phyloP scores from a whole-genome alignment of 306 rosid species.

The Ochetophila trinervis region DNA sequence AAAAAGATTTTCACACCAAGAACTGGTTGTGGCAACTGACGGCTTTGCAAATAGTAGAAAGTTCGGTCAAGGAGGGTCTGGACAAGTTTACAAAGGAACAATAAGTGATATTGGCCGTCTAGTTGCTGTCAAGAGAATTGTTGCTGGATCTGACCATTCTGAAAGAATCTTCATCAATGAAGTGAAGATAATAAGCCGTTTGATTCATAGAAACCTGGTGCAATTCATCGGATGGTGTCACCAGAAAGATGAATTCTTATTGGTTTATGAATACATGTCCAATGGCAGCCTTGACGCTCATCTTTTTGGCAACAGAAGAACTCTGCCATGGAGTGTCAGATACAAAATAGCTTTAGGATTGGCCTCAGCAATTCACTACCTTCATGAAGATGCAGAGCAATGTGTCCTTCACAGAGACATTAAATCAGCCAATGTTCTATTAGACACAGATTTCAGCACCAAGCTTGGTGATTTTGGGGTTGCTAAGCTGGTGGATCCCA shows the following conservation, averaged over 20 bases:
- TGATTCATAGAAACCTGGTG: conserved; percentile 11
- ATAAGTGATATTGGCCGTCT: conserved; percentile 17
- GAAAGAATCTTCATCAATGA: conserved; percentile 14
- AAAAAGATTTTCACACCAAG: conserved; percentile 38
- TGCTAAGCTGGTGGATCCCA: conserved; percentile 41
- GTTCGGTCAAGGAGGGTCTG: conserved; percentile 59
- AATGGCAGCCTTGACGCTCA: conserved; percentile 11
- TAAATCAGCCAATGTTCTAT: conserved; percentile 50
- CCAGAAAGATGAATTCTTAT: conserved; percentile 31
- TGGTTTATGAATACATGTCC: conserved; percentile 32
- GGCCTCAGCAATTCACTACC: conserved; percentile 26
- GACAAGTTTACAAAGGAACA: conserved; percentile 41
- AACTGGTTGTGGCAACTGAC: conserved; percentile 39
- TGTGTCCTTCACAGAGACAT: conserved; percentile 58
- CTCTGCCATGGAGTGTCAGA: conserved; percentile 5
- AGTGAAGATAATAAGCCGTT: conserved; percentile 16
- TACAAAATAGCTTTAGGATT: conserved; percentile 14
- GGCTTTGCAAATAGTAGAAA: conserved; percentile 36
- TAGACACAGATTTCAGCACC: conserved; percentile 36
- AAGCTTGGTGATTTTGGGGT: conserved; percentile 22
- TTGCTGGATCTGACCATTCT: conserved; percentile 29
- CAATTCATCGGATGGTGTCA: conserved; percentile 17
- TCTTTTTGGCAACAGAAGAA: background rate
- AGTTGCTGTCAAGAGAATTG: conserved; percentile 57
- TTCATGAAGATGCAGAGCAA: conserved; percentile 56